phyloP scores from a whole-genome alignment of 164 flowering plant species.

The Umbellularia californica region DNA sequence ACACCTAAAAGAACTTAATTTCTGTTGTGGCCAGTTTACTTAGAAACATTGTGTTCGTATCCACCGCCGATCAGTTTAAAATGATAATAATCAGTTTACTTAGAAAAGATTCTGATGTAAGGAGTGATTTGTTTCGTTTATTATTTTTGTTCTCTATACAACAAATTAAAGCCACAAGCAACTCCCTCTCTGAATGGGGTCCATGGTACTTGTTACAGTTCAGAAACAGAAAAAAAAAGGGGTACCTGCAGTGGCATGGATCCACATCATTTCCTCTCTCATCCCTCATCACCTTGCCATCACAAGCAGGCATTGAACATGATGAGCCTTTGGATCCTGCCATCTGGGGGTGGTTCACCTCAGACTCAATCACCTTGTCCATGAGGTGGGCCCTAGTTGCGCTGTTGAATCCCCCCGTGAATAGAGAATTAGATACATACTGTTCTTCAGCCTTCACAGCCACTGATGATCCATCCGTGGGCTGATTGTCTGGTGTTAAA shows the following conservation, averaged over 20 bases:
- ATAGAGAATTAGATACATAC: constrained; percentile 62
- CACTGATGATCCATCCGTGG: constrained; percentile 50
- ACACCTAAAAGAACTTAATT: too few species aligned
- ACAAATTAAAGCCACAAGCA: too few species aligned
- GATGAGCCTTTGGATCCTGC: constrained; percentile 55
- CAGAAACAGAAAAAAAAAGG: not conserved
- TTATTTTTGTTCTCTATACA: too few species aligned
- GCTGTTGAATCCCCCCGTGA: constrained; percentile 70
- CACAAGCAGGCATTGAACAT: constrained; percentile 63
- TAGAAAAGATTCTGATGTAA: too few species aligned
- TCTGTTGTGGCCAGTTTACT: too few species aligned
- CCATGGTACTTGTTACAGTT: not conserved
- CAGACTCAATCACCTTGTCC: constrained; percentile 58
- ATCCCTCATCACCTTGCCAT: constrained; percentile 64
- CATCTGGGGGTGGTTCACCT: constrained; percentile 63
- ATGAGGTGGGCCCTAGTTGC: constrained; percentile 42
- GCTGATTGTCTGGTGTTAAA: constrained; percentile 73
- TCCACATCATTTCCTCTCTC: constrained; percentile 52
- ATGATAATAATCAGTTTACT: too few species aligned
- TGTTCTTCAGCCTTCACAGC: constrained; percentile 70
- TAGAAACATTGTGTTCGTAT: too few species aligned
- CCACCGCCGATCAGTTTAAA: too few species aligned
- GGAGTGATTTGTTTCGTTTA: too few species aligned
- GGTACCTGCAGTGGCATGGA: constrained; percentile 65
- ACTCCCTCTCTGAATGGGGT: too few species aligned